A percentile compares a stretch with the other conserved stretches of the same genome.
phyloP scores from a whole-genome alignment of 1,284 basidiomycete species.

The Boletus mariae region DNA sequence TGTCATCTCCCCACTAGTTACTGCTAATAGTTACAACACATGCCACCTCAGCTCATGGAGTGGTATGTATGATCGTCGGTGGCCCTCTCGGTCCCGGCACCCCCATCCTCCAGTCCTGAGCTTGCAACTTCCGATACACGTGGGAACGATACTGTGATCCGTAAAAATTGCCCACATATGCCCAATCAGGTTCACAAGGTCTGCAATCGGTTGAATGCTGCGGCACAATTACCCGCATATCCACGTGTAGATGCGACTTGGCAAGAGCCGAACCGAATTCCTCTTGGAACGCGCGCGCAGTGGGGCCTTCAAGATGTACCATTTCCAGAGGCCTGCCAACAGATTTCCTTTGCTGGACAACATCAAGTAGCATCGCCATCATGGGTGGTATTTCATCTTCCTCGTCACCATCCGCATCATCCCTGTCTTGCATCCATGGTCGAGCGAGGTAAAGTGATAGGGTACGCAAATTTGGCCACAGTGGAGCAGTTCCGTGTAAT shows the following conservation, averaged over 20 bases:
- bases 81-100: slow-evolving; percentile 26
- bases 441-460: slow-evolving; percentile 25
- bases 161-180: slow-evolving; percentile 27
- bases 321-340: slow-evolving; percentile 28
- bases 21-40: slow-evolving; percentile 5
- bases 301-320: slow-evolving; percentile 27
- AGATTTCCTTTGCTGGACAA: slow-evolving; percentile 31
- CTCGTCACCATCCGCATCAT: slow-evolving; percentile 29
- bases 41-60: slow-evolving; percentile 13
- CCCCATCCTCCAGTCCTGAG: slow-evolving; percentile 27
- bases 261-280: slow-evolving; percentile 22
- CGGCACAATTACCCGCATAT: slow-evolving; percentile 20
- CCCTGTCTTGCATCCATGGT: slow-evolving; percentile 32
- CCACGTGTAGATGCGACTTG: slow-evolving; percentile 30
- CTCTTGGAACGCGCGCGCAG: slow-evolving; percentile 26
- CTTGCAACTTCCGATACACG: slow-evolving; percentile 31
- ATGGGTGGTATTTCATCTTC: slow-evolving; percentile 30
- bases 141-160: slow-evolving; percentile 31
- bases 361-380: slow-evolving; percentile 32
- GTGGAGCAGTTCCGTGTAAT: slow-evolving; percentile 28
- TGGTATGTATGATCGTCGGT: slow-evolving; percentile 26
- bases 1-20: not conserved
- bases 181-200: slow-evolving; percentile 28
- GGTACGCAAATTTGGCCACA: slow-evolving; percentile 32
- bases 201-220: slow-evolving; percentile 19